Evolutionary conservation across 1,139 yeast species (phyloP).

Genomic region (Hyphopichia khmerensis): DNA sequence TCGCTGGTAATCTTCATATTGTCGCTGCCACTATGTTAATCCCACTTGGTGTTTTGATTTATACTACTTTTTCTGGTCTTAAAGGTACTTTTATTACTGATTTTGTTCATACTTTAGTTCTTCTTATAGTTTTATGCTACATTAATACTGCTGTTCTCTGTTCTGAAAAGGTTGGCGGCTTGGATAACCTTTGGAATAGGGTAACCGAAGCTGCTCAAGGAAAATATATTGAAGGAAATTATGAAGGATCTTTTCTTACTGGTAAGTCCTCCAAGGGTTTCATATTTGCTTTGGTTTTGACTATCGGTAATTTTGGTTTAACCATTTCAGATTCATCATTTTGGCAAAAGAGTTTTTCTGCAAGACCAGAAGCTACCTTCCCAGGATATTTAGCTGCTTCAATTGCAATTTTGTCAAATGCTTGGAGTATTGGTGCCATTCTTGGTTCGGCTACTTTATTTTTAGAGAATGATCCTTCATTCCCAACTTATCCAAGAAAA

Average conservation of each 20-base stretch:
- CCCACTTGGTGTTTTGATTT: constrained; percentile 36
- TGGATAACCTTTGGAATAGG: constrained; percentile 25
- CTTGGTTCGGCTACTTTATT: constrained; percentile 27
- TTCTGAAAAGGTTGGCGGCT: constrained; percentile 27
- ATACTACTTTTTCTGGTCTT: constrained; percentile 42
- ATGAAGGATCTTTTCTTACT: constrained; percentile 32
- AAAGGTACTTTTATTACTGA: constrained; percentile 42
- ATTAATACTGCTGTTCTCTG: constrained; percentile 25
- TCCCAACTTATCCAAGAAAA: constrained; percentile 30
- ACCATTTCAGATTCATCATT: constrained; percentile 32
- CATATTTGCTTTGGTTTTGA: constrained; percentile 27
- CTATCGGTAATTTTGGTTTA: constrained; percentile 29
- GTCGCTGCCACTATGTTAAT: constrained; percentile 33
- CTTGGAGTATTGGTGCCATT: constrained; percentile 32
- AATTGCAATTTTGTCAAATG: constrained; percentile 27
- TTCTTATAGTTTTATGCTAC: constrained; percentile 28
- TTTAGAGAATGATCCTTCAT: constrained; percentile 20
- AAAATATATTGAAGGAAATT: constrained; percentile 29
- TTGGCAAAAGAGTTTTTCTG: constrained; percentile 36
- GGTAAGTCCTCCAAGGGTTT: constrained; percentile 32
- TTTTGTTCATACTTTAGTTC: constrained; percentile 33
- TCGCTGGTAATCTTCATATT: constrained; percentile 32
- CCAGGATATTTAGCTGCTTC: constrained; percentile 40
- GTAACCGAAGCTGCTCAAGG: constrained; percentile 15
- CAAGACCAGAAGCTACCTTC: constrained; percentile 31